Evolutionary conservation across 1,284 basidiomycete species (phyloP).

Genomic region (Microbotryomycetes sp.): DNA sequence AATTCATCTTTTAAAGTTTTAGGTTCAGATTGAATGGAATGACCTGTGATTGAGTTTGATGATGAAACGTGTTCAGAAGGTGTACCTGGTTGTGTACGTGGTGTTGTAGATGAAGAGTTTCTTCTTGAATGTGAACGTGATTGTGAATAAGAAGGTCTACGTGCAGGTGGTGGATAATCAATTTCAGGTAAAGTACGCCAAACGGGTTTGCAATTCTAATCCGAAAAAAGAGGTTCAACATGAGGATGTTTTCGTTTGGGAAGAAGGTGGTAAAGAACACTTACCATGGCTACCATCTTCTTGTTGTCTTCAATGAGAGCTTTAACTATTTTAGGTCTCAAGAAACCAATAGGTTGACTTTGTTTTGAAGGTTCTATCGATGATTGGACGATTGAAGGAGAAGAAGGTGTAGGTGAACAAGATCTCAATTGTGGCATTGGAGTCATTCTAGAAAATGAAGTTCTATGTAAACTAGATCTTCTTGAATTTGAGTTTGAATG

Average conservation of each 20-base stretch:
- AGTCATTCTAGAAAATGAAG: constrained; percentile 22
- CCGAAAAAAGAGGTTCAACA: too few relatives aligned
- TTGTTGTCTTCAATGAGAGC: constrained; percentile 31
- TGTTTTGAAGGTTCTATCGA: not conserved
- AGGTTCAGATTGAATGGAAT: not conserved
- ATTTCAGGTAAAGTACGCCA: constrained; percentile 21
- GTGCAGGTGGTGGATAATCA: constrained; percentile 1
- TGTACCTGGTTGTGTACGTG: not conserved
- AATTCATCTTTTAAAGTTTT: not conserved
- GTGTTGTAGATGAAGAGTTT: not conserved
- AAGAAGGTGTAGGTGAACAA: constrained; percentile 10
- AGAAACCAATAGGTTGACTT: constrained; percentile 35
- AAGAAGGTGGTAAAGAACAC: not conserved
- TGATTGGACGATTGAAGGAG: not conserved
- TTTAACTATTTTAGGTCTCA: constrained; percentile 30
- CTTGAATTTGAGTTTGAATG: not conserved
- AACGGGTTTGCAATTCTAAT: constrained; percentile 9
- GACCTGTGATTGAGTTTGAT: not conserved
- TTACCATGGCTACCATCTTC: constrained; percentile 17
- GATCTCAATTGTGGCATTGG: constrained; percentile 16
- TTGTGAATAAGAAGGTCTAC: not conserved
- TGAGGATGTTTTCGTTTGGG: not conserved
- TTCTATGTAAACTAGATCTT: not conserved
- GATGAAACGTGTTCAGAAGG: too few relatives aligned
- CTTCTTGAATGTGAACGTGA: not conserved